Evolutionary conservation across 805 yeast genomes (phyloP).

Genomic region (Alloascoidea hylecoeti): DNA sequence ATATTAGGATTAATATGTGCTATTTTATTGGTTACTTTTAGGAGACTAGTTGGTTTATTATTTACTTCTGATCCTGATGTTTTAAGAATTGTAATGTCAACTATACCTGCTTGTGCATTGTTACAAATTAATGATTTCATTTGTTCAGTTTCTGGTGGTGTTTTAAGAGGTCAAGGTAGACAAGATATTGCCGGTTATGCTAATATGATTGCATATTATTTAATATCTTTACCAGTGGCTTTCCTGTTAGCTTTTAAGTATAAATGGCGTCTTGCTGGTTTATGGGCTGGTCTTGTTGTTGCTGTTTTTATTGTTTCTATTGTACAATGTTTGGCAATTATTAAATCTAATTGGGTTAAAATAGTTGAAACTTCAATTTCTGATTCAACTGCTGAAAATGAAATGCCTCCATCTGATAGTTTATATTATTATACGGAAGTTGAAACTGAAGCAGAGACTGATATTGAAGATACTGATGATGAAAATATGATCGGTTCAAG

Average conservation of each 20-base stretch:
- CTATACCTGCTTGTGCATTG: conserved; percentile 52
- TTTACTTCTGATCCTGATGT: conserved; percentile 56
- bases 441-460: neutral
- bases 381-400: neutral
- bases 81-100: conserved; percentile 28
- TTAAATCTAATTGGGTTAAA: neutral
- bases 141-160: conserved; percentile 59
- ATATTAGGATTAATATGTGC: conserved; percentile 16
- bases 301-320: conserved; percentile 35
- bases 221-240: conserved; percentile 57
- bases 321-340: neutral
- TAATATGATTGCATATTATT: conserved; percentile 59
- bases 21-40: conserved; percentile 28
- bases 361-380: neutral
- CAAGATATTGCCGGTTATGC: conserved; percentile 62
- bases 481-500: no score
- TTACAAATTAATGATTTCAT: conserved; percentile 59
- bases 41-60: conserved; percentile 33
- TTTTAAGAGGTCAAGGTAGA: conserved; percentile 62
- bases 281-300: conserved; percentile 63
- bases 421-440: neutral
- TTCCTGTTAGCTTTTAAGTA: conserved; percentile 34
- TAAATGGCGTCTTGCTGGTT: conserved; percentile 37
- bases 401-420: neutral
- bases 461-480: no score